These are phyloP conservation scores for Penicillium nucicola DNA, from an alignment of 495 filamentous ascomycete species.

Conservation along the genomic window DNA sequence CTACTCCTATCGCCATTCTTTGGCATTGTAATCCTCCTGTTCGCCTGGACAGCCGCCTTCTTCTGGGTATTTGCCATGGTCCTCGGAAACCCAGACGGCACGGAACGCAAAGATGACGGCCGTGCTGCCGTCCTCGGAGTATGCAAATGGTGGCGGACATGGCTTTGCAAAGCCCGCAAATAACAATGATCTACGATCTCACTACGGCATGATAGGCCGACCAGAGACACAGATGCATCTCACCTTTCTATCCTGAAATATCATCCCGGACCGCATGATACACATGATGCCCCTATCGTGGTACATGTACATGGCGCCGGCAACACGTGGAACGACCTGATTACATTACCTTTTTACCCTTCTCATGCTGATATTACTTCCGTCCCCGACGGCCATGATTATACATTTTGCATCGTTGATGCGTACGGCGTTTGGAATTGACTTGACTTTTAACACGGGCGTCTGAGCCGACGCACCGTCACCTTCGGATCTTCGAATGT, in stretches of 20 bases:
- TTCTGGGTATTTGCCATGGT: constrained; percentile 65
- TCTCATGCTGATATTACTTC: constrained; percentile 14
- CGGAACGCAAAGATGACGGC: constrained; percentile 60
- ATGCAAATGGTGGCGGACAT: constrained; percentile 59
- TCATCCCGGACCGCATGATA: constrained; percentile 21
- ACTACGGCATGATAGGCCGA: neutral
- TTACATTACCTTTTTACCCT: constrained; percentile 1
- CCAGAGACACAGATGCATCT: neutral
- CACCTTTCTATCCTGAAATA: neutral
- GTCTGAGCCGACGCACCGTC: constrained; percentile 11
- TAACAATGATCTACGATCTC: constrained; percentile 1
- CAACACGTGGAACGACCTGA: constrained; percentile 17
- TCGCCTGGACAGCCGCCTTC: constrained; percentile 57
- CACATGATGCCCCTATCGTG: constrained; percentile 23
- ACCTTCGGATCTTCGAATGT: neutral
- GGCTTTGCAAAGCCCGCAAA: constrained; percentile 45
- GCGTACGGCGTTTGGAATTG: constrained; percentile 12
- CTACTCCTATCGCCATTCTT: constrained; percentile 54
- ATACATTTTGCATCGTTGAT: constrained; percentile 14
- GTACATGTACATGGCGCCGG: neutral
- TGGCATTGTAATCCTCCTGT: constrained; percentile 50
- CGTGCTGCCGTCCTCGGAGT: constrained; percentile 58
- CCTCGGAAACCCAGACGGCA: constrained; percentile 61
- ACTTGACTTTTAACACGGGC: constrained; percentile 5
- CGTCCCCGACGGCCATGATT: constrained; percentile 6